Evolutionary conservation across 78 protist genomes (phyloP).

Genomic region (Dictyostelium purpureum): DNA sequence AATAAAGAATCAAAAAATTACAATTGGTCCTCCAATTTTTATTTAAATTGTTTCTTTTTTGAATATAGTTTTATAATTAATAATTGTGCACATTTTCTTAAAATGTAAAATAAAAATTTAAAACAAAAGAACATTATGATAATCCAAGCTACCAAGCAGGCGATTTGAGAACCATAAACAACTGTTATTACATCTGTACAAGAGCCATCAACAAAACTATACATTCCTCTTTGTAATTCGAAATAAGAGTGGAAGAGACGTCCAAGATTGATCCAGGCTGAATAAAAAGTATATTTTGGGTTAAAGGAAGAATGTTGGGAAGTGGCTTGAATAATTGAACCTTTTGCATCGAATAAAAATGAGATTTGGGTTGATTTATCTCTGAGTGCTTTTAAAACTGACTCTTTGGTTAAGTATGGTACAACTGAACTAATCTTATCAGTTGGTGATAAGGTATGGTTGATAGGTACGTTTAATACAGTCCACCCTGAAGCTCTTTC

Average conservation of each 20-base stretch:
- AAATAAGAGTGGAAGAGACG: constrained; percentile 32
- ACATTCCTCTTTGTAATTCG: constrained; percentile 23
- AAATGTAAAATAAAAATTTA: background rate
- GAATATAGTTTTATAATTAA: too few relatives aligned
- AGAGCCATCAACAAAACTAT: constrained; percentile 54
- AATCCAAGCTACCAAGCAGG: constrained; percentile 10
- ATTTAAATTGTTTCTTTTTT: too few relatives aligned
- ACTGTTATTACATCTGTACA: background rate
- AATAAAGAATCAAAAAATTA: too few relatives aligned
- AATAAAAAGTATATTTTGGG: background rate
- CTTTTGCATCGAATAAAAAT: constrained; percentile 6
- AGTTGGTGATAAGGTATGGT: background rate
- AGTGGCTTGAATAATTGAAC: too few relatives aligned
- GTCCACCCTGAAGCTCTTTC: constrained; percentile 7
- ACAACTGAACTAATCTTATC: background rate
- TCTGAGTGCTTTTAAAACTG: background rate
- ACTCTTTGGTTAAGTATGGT: background rate
- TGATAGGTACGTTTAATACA: constrained; percentile 16
- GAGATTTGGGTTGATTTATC: background rate
- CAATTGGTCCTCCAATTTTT: too few relatives aligned
- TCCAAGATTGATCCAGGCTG: constrained; percentile 52
- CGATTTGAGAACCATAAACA: background rate
- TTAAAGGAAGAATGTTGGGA: too few relatives aligned
- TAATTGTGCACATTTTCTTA: too few relatives aligned
- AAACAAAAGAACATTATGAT: constrained; percentile 1